Evolutionary conservation across 1,139 yeast genomes (phyloP).

Genomic region (Eremothecium sinecaudum): DNA sequence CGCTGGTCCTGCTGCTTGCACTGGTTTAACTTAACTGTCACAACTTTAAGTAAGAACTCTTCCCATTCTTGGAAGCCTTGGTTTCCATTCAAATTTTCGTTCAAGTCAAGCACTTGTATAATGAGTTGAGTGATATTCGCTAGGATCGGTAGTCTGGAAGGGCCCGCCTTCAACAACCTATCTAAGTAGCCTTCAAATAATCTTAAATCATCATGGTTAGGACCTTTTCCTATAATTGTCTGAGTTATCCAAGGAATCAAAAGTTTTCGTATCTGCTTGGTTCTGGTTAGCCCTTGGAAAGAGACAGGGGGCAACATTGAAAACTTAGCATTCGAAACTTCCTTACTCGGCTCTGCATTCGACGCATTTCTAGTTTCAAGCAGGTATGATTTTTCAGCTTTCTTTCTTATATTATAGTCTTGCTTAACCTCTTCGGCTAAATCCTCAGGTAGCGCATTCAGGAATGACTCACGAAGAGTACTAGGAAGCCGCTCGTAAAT

Average conservation of each 20-base stretch:
- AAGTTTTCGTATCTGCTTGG: conserved; percentile 33
- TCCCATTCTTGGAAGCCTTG: conserved; percentile 28
- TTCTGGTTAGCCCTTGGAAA: conserved; percentile 33
- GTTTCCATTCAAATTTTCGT: conserved; percentile 7
- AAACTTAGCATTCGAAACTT: conserved; percentile 20
- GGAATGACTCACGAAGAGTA: conserved; percentile 20
- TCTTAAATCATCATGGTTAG: conserved; percentile 47
- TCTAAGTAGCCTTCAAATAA: conserved; percentile 32
- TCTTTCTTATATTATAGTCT: conserved; percentile 29
- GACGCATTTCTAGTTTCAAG: conserved; percentile 11
- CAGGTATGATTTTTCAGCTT: conserved; percentile 29
- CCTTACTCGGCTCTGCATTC: conserved; percentile 17
- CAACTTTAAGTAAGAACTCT: conserved; percentile 16
- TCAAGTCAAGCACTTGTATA: conserved; percentile 17
- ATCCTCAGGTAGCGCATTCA: conserved; percentile 25
- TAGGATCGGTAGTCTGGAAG: conserved; percentile 18
- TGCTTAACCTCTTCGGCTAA: conserved; percentile 26
- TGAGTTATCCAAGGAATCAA: conserved; percentile 43
- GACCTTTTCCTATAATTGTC: conserved; percentile 41
- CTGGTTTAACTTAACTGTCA: conserved; percentile 21
- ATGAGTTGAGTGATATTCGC: conserved; percentile 19
- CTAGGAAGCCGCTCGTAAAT: conserved; percentile 8
- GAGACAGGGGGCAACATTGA: conserved; percentile 30
- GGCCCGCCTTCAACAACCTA: conserved; percentile 17
- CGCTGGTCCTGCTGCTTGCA: conserved; percentile 3